Evolutionary conservation across 1,284 basidiomycete species (phyloP), one percentile per base, ranked within the genome.

Genomic region (Salmacisia buchloeana): DNA sequence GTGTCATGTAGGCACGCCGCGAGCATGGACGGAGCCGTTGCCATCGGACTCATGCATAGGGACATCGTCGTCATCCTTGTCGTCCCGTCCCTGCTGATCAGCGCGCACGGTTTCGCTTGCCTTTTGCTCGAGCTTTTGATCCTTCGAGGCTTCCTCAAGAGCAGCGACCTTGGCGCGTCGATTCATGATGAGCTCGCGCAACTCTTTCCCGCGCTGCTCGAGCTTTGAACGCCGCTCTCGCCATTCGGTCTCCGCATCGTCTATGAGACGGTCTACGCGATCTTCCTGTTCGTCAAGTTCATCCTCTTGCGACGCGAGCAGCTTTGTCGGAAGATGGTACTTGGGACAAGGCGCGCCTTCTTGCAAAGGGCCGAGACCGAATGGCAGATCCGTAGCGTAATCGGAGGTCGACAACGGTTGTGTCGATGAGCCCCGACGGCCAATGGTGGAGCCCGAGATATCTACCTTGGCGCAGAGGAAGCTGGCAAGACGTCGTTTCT

Each of bases 271-370:
- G 41, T 67, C 66, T 21, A 61, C 54, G 13, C 15, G 38, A 58
- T 67, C 66, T 39, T 67, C 66, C 54, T 67, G 66, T 33, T 45
- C 60, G 58, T 67, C 66, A 38, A 67, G 61, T 45, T 38, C 59
- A 34, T 62, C 63, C 43, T 67, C 66, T 34, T 67, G 66, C 36
- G 43, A 38, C 2, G 66, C 63, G 2, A 67, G 45, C 25, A 67
- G 63, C 59, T 45, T 62, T 1, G 63, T 60, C n/a, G 66, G 66
- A 12, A 67, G 58, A 27, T 67, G 62, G 54, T 67, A 67, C 12
- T 64, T 46, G 15, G 64, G 63, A 33, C 41, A 64, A 12, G 7
- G 35, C 15, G 56, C 21, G 35, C 38, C 56, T n/a, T 54, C 49
- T 33, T 31, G 49, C 12, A 54, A 31, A 18, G 35, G 56, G 4